Evolutionary conservation across 768 basidiomycete genomes (phyloP).

Genomic region (Daedalea quercina): DNA sequence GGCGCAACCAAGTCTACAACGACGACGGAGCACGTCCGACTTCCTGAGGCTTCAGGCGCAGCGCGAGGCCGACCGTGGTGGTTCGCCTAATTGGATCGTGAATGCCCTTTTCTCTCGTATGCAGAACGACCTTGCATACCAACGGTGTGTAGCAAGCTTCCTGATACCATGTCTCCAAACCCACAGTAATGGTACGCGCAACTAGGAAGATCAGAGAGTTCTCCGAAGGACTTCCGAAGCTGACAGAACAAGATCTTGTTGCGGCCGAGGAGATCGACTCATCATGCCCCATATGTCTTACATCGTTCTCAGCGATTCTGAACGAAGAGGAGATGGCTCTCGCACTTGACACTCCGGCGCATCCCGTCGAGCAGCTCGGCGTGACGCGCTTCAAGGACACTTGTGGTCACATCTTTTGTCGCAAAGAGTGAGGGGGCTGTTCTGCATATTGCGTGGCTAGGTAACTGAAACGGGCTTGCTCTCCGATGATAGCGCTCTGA

Average conservation of each 20-base stretch:
- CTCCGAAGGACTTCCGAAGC: constrained; percentile 13
- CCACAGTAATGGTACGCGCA: no score
- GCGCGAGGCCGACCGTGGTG: no score
- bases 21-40: no score
- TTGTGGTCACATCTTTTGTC: constrained; percentile 65
- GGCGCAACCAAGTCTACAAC: no score
- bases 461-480: not conserved
- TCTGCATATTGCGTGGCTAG: constrained; percentile 1
- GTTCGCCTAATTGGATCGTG: no score
- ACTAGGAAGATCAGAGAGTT: not conserved
- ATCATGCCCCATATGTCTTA: constrained; percentile 71
- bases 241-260: constrained; percentile 17
- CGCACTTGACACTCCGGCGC: constrained; percentile 76
- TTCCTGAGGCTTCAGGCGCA: no score
- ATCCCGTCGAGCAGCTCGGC: constrained; percentile 61
- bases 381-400: constrained; percentile 48
- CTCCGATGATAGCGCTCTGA: constrained; percentile 40
- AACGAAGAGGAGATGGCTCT: constrained; percentile 69
- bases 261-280: constrained; percentile 42
- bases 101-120: no score
- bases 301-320: constrained; percentile 56
- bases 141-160: no score
- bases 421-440: constrained; percentile 51
- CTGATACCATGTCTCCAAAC: no score
- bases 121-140: no score